These are phyloP conservation scores for Lichtheimia corymbifera DNA, from an alignment of 371 early-diverging fungal species.

Conservation along the genomic window DNA sequence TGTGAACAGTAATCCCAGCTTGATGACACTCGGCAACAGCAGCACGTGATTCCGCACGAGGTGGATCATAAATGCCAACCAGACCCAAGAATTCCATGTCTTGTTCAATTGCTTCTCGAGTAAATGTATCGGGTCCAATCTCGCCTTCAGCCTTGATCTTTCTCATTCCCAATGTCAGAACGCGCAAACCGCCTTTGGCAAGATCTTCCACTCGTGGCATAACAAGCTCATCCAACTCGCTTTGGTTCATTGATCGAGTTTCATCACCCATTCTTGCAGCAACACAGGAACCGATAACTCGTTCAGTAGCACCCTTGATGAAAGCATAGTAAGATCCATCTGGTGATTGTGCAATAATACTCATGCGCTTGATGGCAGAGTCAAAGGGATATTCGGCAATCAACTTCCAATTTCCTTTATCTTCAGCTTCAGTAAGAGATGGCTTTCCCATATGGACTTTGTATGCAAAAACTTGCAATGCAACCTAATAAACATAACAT, in stretches of 20 bases:
- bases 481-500: constrained; percentile 29
- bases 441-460: constrained; percentile 73
- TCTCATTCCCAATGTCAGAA: constrained; percentile 43
- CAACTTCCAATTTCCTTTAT: constrained; percentile 54
- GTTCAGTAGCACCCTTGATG: constrained; percentile 80
- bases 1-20: constrained; percentile 93
- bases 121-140: constrained; percentile 47
- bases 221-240: constrained; percentile 46
- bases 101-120: constrained; percentile 68
- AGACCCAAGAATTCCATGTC: constrained; percentile 86
- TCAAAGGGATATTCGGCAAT: constrained; percentile 84
- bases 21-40: constrained; percentile 85
- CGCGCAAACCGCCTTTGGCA: constrained; percentile 75
- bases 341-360: constrained; percentile 71
- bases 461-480: constrained; percentile 77
- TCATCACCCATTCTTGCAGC: constrained; percentile 47
- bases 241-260: constrained; percentile 36
- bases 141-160: constrained; percentile 52
- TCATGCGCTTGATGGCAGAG: constrained; percentile 91
- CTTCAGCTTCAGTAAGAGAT: constrained; percentile 41
- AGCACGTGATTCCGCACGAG: constrained; percentile 71
- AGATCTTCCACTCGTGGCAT: constrained; percentile 61
- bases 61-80: constrained; percentile 95
- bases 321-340: constrained; percentile 53
- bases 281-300: constrained; percentile 66